phyloP scores from a whole-genome alignment of 345 rosid species.

The Ceriops zippeliana region DNA sequence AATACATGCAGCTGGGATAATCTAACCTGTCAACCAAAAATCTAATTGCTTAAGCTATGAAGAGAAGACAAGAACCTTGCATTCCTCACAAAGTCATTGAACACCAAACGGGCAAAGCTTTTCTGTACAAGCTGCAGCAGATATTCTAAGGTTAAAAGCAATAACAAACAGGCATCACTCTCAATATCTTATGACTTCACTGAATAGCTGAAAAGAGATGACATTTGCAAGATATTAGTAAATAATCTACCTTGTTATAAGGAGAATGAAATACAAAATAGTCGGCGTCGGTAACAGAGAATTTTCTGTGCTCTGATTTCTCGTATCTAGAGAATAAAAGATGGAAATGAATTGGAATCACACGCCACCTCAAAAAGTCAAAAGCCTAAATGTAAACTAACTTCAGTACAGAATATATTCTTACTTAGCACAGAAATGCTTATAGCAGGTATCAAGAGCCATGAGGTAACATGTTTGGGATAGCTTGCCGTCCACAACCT shows the following conservation, averaged over 20 bases:
- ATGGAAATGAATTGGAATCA: slow-evolving; percentile 10
- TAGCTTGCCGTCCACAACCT: slow-evolving; percentile 99
- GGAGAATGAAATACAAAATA: slow-evolving; percentile 96
- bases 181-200: background rate
- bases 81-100: slow-evolving; percentile 74
- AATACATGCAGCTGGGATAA: background rate
- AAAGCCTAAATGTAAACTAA: background rate
- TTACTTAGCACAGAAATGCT: slow-evolving; percentile 77
- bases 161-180: background rate
- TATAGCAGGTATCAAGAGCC: slow-evolving; percentile 96
- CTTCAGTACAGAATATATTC: slow-evolving; percentile 15
- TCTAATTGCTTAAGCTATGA: background rate
- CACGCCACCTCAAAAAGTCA: background rate
- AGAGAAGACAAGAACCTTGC: slow-evolving; percentile 56
- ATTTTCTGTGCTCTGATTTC: slow-evolving; percentile 74
- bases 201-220: background rate
- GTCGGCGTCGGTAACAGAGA: slow-evolving; percentile 70
- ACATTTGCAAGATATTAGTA: background rate
- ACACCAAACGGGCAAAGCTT: slow-evolving; percentile 89
- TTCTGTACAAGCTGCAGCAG: slow-evolving; percentile 94
- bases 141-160: slow-evolving; percentile 15
- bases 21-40: background rate
- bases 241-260: slow-evolving; percentile 73
- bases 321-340: slow-evolving; percentile 55
- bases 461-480: slow-evolving; percentile 98